Percentiles rank a stretch among this genome's conserved stretches.
phyloP scores from a whole-genome alignment of 148 eudicot genomes.

The Cornus kousa region DNA sequence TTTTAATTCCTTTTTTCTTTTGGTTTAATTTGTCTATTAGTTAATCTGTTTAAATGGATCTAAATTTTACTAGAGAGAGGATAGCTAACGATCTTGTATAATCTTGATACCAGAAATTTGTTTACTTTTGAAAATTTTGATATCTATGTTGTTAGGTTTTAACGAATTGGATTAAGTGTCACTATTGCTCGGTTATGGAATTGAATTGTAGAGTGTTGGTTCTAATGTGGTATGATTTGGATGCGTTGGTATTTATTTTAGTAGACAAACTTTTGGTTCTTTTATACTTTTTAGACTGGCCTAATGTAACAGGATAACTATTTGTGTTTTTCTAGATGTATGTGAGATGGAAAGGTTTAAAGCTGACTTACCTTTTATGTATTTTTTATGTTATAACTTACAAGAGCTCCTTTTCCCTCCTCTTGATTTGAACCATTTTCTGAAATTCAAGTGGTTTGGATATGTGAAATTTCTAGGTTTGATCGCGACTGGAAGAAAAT shows the following conservation, averaged over 20 bases:
- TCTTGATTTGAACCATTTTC: not conserved
- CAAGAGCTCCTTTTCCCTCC: not conserved
- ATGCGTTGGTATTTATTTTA: not conserved
- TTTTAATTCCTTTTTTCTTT: too few species aligned
- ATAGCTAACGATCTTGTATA: too few species aligned
- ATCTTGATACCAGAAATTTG: not conserved
- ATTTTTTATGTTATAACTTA: not conserved
- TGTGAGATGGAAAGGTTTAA: not conserved
- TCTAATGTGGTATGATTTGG: not conserved
- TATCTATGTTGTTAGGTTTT: not conserved
- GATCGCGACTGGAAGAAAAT: slow-evolving; percentile 98
- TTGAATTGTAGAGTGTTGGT: not conserved
- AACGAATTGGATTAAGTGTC: not conserved
- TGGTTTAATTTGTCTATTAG: too few species aligned
- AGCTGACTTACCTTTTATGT: not conserved
- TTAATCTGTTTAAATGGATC: not conserved
- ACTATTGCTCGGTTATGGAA: not conserved
- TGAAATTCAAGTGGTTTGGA: slow-evolving; percentile 12
- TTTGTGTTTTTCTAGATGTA: not conserved
- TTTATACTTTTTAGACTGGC: not conserved
- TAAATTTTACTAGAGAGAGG: not conserved
- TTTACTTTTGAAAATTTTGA: not conserved
- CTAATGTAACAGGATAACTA: too few species aligned
- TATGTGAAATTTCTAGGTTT: slow-evolving; percentile 49
- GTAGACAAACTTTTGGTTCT: too few species aligned